phyloP scores from a whole-genome alignment of 805 yeast species.

The Candida boleticola region DNA sequence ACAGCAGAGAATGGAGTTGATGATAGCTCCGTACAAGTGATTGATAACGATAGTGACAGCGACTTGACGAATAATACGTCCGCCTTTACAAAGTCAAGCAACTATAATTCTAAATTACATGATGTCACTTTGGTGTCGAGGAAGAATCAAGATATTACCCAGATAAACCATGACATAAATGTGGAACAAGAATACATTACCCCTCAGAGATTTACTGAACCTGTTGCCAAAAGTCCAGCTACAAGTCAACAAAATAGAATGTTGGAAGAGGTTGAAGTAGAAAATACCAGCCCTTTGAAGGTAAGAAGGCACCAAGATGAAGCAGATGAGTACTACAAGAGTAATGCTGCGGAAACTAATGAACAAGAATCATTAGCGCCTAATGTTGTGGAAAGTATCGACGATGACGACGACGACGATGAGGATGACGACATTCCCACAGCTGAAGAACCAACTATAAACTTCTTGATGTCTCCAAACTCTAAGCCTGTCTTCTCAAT shows the following conservation, averaged over 20 bases:
- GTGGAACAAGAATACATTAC: slow-evolving; percentile 20
- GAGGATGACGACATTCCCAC: slow-evolving; percentile 7
- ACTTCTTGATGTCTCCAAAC: slow-evolving; percentile 29
- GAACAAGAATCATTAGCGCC: background rate
- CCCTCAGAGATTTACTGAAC: slow-evolving; percentile 30
- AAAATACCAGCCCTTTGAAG: slow-evolving; percentile 26
- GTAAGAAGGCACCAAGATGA: background rate
- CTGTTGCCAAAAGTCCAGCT: slow-evolving; percentile 27
- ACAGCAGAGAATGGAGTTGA: background rate
- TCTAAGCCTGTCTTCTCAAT: slow-evolving; percentile 32
- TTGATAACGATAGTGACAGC: slow-evolving; percentile 24
- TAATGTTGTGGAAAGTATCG: background rate
- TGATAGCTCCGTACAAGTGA: slow-evolving; percentile 7
- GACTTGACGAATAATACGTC: slow-evolving; percentile 25
- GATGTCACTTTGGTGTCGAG: background rate
- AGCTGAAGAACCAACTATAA: slow-evolving; percentile 25
- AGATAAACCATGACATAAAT: slow-evolving; percentile 14
- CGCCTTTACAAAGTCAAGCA: background rate
- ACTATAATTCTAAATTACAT: too few relatives aligned
- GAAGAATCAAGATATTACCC: slow-evolving; percentile 14
- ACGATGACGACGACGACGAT: slow-evolving; percentile 7
- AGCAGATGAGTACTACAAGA: background rate
- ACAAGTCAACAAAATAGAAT: slow-evolving; percentile 24
- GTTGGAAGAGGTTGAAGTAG: slow-evolving; percentile 15
- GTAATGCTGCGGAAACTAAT: slow-evolving; percentile 3